Conservation (phyloP, 2,329 filamentous ascomycete genomes). For the Colletotrichum tofieldiae region DNA sequence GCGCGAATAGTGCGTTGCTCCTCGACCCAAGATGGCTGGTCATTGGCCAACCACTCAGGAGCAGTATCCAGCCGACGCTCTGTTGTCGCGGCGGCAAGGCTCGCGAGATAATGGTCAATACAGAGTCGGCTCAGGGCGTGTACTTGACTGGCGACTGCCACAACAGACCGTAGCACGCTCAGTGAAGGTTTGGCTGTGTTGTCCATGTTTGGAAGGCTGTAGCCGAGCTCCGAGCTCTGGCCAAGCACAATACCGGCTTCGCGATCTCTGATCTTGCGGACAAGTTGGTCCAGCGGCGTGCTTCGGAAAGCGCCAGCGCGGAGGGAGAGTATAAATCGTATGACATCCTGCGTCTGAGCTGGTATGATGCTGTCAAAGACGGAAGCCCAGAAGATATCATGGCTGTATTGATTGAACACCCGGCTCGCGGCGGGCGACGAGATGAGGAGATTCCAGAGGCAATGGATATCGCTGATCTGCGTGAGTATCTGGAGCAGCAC, state of each 20-base stretch:
- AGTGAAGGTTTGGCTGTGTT: not conserved
- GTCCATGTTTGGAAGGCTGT: slow-evolving; percentile 4
- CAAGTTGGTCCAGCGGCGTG: slow-evolving; percentile 3
- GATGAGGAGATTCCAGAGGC: slow-evolving; percentile 26
- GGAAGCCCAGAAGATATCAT: slow-evolving; percentile 25
- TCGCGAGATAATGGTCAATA: not conserved
- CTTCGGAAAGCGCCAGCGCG: slow-evolving; percentile 24
- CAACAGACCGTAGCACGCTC: not conserved
- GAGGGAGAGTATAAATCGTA: slow-evolving; percentile 20
- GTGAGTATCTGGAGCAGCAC: slow-evolving; percentile 32
- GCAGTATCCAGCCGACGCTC: not conserved
- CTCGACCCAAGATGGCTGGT: slow-evolving; percentile 23
- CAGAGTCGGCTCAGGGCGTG: slow-evolving; percentile 24
- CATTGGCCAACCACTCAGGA: no score
- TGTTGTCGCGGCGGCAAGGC: not conserved
- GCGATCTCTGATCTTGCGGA: slow-evolving; percentile 21
- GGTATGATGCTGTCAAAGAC: slow-evolving; percentile 13
- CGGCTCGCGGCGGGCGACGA: slow-evolving; percentile 27
- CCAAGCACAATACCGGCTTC: slow-evolving; percentile 35
- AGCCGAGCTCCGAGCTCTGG: slow-evolving; percentile 23
- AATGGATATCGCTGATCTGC: slow-evolving; percentile 25
- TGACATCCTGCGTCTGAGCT: slow-evolving; percentile 27
- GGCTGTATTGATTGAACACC: slow-evolving; percentile 23
- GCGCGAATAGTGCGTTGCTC: slow-evolving; percentile 31
- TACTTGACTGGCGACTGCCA: not conserved